Base-by-base conservation (phyloP, 2,329 filamentous ascomycete species). In the Teratosphaeria zuluensis region DNA sequence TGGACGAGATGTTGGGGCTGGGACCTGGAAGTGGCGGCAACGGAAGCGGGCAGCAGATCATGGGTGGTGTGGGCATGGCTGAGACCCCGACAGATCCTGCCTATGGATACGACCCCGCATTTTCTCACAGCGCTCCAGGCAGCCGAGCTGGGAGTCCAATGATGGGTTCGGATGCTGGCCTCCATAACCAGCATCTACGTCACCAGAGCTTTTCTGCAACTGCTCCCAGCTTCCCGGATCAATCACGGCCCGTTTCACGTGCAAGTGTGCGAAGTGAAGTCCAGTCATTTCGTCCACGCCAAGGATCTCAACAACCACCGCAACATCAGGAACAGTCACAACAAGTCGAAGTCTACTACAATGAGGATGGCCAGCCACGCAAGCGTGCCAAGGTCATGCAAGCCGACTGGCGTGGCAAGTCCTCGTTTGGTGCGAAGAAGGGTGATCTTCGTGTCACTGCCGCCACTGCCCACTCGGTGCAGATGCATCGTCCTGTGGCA, bases 361-460 rank as follows among this genome's bases (percentile, higher is more conserved):
- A 69, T 30, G 71, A 79, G 58, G 84, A 86, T 56, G 79, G 79
- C 4, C 82, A 81, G 30, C 77, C 80, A 62, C 88, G 85, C 67
- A 96, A 96, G 75, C 83, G 92, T 67, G 91, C 86, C 35, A 94
- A 90, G 69, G 83, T 87, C 28, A 90, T 84, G 21, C 83, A 87
- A 69, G 83, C 86, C 12, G 84, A 88, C 62, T 87, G 85, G 75
- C 84, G 84, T n/a, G 85, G 86, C 55, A 87, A 84, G 64, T 83
- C 81, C 62, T 84, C 83, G 24, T 88, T 96, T 66, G 88, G 87
- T 56, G 81, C 83, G 46, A 85, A 85, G 32, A 68, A 69, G 2
- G 83, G 85, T 9, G 90, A 94, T 54, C 78, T 97, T 30, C 84
- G 92, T 54, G 90, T 96, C n/a, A 87, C 89, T 61, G 92, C 92